Conservation (phyloP, 257 asterid species). For the Gynochthodes officinalis region DNA sequence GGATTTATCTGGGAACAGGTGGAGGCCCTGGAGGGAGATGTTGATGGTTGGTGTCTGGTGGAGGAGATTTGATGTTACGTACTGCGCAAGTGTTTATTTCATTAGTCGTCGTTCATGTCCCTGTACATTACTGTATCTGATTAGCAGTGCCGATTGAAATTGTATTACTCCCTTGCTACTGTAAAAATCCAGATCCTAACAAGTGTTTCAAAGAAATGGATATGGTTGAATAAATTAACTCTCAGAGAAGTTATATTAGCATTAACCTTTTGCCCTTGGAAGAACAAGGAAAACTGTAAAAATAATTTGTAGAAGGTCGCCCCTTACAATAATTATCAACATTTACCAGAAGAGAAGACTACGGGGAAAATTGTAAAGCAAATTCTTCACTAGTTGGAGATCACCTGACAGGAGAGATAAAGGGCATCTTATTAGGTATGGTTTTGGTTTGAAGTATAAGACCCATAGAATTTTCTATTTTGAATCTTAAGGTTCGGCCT, state of each 20-base stretch:
- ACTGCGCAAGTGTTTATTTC: neutral
- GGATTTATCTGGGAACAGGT: constrained; percentile 35
- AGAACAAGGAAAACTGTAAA: no score
- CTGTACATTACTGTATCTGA: neutral
- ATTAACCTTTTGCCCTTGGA: neutral
- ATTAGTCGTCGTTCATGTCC: neutral
- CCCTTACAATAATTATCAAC: no score
- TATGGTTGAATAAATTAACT: neutral
- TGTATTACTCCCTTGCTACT: neutral
- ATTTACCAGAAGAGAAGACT: no score
- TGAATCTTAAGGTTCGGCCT: neutral
- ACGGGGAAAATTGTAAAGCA: no score
- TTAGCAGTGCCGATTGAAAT: neutral
- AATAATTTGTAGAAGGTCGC: no score
- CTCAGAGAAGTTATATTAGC: neutral
- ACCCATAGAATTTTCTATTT: neutral
- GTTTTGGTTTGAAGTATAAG: neutral
- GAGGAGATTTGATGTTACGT: constrained; percentile 43
- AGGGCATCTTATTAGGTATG: no score
- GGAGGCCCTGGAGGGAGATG: constrained; percentile 41
- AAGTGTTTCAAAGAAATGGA: neutral
- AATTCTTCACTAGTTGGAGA: no score
- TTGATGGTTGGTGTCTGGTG: constrained; percentile 73
- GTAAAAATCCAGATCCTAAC: neutral
- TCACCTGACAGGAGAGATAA: no score